Evolutionary conservation across 2,329 filamentous ascomycete genomes (phyloP).

Genomic region (Westerdykella aurantiaca): DNA sequence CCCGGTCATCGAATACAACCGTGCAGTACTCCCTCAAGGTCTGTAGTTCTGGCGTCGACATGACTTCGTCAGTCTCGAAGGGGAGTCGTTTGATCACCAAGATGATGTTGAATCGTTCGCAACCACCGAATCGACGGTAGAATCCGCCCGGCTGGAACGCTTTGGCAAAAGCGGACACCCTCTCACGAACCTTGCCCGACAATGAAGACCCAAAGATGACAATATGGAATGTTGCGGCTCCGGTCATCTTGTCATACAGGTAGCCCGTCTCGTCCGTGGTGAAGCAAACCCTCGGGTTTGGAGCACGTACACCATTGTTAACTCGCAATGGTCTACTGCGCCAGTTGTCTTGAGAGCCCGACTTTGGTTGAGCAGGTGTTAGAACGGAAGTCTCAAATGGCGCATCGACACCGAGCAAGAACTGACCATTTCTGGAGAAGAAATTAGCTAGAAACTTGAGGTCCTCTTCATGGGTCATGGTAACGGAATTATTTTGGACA

Average conservation of each 20-base stretch:
- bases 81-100: constrained; percentile 24
- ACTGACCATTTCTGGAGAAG: constrained; percentile 21
- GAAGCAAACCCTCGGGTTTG: constrained; percentile 27
- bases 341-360: constrained; percentile 1
- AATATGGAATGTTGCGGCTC: constrained; percentile 23
- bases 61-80: constrained; percentile 10
- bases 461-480: too few species aligned
- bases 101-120: constrained; percentile 24
- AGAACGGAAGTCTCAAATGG: neutral
- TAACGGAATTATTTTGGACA: neutral
- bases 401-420: constrained; percentile 23
- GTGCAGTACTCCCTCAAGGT: constrained; percentile 7
- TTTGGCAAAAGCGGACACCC: constrained; percentile 5
- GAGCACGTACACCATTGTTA: constrained; percentile 26
- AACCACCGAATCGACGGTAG: constrained; percentile 21
- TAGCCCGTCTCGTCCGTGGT: constrained; percentile 18
- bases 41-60: constrained; percentile 3
- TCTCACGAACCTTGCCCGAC: constrained; percentile 13
- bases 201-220: constrained; percentile 20
- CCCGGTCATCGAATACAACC: constrained; percentile 20
- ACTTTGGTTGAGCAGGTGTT: neutral
- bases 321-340: constrained; percentile 8
- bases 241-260: constrained; percentile 28
- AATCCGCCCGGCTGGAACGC: constrained; percentile 16
- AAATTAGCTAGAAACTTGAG: constrained; percentile 12